Evolutionary conservation across 306 rosid genomes (phyloP).

Genomic region (Castanopsis chinensis): DNA sequence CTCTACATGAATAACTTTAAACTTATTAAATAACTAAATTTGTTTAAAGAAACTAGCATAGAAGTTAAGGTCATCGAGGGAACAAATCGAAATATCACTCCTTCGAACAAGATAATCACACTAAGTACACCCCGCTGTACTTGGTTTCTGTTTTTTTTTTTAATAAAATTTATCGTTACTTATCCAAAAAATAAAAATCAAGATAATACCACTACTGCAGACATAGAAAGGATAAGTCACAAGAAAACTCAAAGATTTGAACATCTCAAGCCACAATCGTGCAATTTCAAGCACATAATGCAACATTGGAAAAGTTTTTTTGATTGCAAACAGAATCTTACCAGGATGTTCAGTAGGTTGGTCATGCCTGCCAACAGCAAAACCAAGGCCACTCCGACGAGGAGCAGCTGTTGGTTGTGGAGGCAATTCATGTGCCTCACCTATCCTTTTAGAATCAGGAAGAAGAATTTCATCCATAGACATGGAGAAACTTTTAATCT

Average conservation of each 20-base stretch:
- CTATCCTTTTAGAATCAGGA: conserved; percentile 35
- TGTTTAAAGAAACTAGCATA: not conserved
- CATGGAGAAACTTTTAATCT: conserved; percentile 50
- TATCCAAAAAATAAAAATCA: not conserved
- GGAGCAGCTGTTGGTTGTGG: conserved; percentile 36
- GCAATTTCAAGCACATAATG: not conserved
- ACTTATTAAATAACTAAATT: not conserved
- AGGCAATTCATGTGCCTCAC: conserved; percentile 35
- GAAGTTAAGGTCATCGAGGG: not conserved
- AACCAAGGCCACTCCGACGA: conserved; percentile 72
- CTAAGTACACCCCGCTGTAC: too few relatives aligned
- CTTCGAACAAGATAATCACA: not conserved
- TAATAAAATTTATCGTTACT: too few relatives aligned
- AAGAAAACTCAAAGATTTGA: not conserved
- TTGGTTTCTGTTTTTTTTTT: too few relatives aligned
- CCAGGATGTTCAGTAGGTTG: conserved; percentile 37
- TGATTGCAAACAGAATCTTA: conserved; percentile 24
- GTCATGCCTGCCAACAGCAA: conserved; percentile 61
- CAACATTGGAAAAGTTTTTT: not conserved
- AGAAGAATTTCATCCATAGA: conserved; percentile 82
- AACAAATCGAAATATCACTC: not conserved
- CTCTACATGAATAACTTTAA: not conserved
- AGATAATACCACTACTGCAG: not conserved
- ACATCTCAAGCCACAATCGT: not conserved
- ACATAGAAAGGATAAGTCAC: not conserved